Evolutionary conservation across 345 rosid genomes (phyloP).

Genomic region (Aquilaria malaccensis): DNA sequence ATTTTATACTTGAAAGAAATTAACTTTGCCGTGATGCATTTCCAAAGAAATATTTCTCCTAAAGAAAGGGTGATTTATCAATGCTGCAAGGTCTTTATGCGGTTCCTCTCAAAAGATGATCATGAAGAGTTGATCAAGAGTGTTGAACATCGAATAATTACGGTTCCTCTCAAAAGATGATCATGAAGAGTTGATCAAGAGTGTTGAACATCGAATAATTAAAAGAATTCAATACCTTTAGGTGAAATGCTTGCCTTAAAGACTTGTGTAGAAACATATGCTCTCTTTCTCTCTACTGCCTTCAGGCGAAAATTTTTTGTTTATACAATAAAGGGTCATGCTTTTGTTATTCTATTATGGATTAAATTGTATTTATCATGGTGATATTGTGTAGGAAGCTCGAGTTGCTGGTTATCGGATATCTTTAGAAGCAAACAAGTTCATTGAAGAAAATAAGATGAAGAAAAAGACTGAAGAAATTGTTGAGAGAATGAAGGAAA

Average conservation of each 20-base stretch:
- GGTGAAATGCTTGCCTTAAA: slow-evolving; percentile 36
- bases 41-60: slow-evolving; percentile 57
- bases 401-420: slow-evolving; percentile 68
- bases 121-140: slow-evolving; percentile 63
- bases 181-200: slow-evolving; percentile 64
- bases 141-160: slow-evolving; percentile 52
- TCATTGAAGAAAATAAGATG: slow-evolving; percentile 62
- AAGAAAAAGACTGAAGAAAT: slow-evolving; percentile 64
- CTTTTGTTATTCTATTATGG: background rate
- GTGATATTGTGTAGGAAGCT: slow-evolving; percentile 54
- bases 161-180: slow-evolving; percentile 82
- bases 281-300: no score
- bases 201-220: slow-evolving; percentile 53
- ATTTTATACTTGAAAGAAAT: slow-evolving; percentile 82
- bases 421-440: slow-evolving; percentile 52
- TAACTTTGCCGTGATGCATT: slow-evolving; percentile 57
- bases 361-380: slow-evolving; percentile 11
- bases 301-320: no score
- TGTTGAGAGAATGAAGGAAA: slow-evolving; percentile 39
- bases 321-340: no score
- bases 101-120: slow-evolving; percentile 84
- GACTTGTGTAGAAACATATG: slow-evolving; percentile 37
- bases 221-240: slow-evolving; percentile 82
- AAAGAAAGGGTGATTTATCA: slow-evolving; percentile 66
- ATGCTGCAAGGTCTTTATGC: slow-evolving; percentile 65